Percentiles rank a stretch among this genome's conserved stretches.
Conservation (phyloP, 1,139 yeast species). For the Pneumocystis sp. region DNA sequence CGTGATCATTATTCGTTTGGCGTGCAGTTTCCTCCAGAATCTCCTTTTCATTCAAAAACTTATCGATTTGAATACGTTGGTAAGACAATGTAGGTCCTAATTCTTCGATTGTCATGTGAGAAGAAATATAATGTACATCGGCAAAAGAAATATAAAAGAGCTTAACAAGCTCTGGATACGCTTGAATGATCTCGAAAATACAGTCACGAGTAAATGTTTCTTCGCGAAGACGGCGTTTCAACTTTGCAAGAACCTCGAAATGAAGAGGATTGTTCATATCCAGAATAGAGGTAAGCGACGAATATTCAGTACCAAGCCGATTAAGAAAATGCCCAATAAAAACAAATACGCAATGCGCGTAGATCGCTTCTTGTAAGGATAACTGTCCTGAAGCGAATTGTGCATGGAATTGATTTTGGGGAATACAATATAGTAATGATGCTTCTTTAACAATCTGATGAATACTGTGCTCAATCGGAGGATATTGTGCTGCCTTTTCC, state of each 20-base stretch:
- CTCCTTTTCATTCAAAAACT: constrained; percentile 62
- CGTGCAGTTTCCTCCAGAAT: constrained; percentile 53
- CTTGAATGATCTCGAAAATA: constrained; percentile 61
- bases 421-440: constrained; percentile 78
- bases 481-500: constrained; percentile 18
- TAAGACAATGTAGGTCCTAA: constrained; percentile 62
- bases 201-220: constrained; percentile 85
- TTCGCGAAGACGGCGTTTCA: constrained; percentile 79
- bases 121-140: constrained; percentile 67
- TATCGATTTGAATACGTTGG: constrained; percentile 69
- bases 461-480: constrained; percentile 54
- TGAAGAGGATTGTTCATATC: constrained; percentile 47
- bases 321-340: constrained; percentile 90
- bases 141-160: constrained; percentile 87
- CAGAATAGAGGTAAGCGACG: constrained; percentile 48
- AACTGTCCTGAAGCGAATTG: constrained; percentile 62
- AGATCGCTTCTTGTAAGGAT: constrained; percentile 85
- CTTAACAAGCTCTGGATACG: constrained; percentile 57
- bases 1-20: constrained; percentile 65
- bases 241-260: constrained; percentile 56
- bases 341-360: constrained; percentile 86
- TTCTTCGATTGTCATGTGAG: constrained; percentile 40
- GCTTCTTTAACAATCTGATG: constrained; percentile 92
- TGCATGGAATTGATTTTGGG: constrained; percentile 66
- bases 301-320: constrained; percentile 84